These are phyloP conservation scores for Penicillium verrucosum DNA, from an alignment of 2,329 filamentous ascomycete genomes.

Conservation along the genomic window DNA sequence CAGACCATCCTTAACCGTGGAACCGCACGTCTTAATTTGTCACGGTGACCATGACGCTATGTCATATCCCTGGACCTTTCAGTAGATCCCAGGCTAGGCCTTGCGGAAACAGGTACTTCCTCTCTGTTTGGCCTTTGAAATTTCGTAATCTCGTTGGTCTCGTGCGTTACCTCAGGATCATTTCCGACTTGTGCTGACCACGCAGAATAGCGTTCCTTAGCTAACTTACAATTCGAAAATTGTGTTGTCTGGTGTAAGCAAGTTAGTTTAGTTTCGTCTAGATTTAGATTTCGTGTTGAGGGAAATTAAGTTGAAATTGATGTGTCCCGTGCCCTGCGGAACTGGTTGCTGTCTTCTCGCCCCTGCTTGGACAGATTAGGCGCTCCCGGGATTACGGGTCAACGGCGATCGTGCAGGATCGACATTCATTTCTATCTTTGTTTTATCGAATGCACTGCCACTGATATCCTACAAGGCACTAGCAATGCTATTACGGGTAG, in stretches of 20 bases:
- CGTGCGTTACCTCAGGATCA: background rate
- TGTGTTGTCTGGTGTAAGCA: background rate
- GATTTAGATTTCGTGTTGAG: background rate
- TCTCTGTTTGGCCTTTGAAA: background rate
- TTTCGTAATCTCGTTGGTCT: background rate
- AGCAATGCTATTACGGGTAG: background rate
- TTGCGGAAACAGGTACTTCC: background rate
- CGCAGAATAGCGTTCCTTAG: background rate
- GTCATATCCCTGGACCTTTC: background rate
- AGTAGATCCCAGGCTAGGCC: background rate
- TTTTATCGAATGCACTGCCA: background rate
- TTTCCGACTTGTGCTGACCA: background rate
- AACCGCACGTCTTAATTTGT: background rate
- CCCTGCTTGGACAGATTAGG: background rate
- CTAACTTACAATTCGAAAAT: background rate
- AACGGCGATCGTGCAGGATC: conserved; percentile 9
- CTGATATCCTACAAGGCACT: background rate
- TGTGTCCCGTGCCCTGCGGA: background rate
- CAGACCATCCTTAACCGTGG: background rate
- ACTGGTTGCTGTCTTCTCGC: background rate
- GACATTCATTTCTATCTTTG: background rate
- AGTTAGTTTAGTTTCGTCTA: background rate
- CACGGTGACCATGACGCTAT: background rate
- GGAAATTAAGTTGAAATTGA: background rate
- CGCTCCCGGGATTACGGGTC: conserved; percentile 1